phyloP scores from a whole-genome alignment of 2,329 filamentous ascomycete species.

The Penicillium sp. region DNA sequence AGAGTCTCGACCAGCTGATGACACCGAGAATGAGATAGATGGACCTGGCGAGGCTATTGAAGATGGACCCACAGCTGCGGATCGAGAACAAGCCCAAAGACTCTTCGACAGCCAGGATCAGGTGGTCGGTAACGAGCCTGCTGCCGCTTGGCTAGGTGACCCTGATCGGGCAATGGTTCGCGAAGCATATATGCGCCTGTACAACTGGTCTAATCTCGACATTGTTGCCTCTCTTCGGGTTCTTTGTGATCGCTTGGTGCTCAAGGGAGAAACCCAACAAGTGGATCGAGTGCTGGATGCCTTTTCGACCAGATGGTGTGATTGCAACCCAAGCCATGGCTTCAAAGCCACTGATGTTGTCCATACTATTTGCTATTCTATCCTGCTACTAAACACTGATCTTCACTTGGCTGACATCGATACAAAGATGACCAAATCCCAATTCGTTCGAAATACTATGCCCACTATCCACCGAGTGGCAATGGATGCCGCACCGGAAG shows the following conservation, averaged over 20 bases:
- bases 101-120: constrained; percentile 76
- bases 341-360: constrained; percentile 89
- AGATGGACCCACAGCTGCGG: constrained; percentile 49
- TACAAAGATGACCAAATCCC: constrained; percentile 85
- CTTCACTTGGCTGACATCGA: constrained; percentile 91
- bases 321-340: constrained; percentile 83
- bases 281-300: constrained; percentile 87
- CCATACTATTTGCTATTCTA: constrained; percentile 92
- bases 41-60: constrained; percentile 14
- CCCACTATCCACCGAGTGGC: constrained; percentile 73
- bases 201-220: constrained; percentile 73
- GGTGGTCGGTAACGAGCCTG: constrained; percentile 67
- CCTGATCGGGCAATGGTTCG: constrained; percentile 47
- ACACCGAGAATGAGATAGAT: constrained; percentile 15
- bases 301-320: constrained; percentile 82
- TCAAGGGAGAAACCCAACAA: constrained; percentile 91
- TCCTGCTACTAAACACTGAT: constrained; percentile 91
- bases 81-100: constrained; percentile 66
- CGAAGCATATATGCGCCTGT: constrained; percentile 82
- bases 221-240: constrained; percentile 69
- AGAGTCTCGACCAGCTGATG: constrained; percentile 17
- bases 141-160: constrained; percentile 76
- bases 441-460: constrained; percentile 95
- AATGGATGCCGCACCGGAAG: constrained; percentile 60
- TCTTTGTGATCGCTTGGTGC: constrained; percentile 69